These are phyloP conservation scores for Lachancea quebecensis DNA, from an alignment of 805 yeast genomes.

Conservation along the genomic window DNA sequence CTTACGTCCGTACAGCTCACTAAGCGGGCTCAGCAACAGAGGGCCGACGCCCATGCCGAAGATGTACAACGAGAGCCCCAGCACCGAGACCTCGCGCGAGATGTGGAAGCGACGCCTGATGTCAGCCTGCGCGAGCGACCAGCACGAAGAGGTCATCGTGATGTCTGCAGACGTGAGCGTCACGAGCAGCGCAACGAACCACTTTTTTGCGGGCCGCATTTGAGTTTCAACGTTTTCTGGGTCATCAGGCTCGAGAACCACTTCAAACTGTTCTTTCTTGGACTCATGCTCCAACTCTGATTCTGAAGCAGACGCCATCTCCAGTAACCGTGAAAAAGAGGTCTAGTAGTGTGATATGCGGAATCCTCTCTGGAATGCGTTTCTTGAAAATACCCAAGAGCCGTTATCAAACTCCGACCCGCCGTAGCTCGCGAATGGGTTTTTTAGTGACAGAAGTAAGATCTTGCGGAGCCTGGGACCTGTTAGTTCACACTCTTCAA, in stretches of 20 bases:
- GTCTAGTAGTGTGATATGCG: too few relatives aligned
- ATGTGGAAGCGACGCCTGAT: conserved; percentile 42
- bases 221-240: conserved; percentile 29
- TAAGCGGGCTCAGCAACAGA: conserved; percentile 56
- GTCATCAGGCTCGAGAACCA: conserved; percentile 22
- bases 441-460: too few relatives aligned
- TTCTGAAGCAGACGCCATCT: background rate
- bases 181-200: conserved; percentile 47
- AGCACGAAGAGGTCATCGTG: conserved; percentile 64
- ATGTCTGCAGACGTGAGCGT: conserved; percentile 53
- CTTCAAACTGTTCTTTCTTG: conserved; percentile 24
- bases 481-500: too few relatives aligned
- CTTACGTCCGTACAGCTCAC: conserved; percentile 60
- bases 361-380: too few relatives aligned
- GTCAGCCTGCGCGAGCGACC: conserved; percentile 53
- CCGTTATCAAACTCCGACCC: too few relatives aligned
- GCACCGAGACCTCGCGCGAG: conserved; percentile 47
- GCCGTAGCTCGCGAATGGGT: too few relatives aligned
- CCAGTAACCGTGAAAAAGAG: background rate
- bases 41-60: conserved; percentile 68
- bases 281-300: background rate
- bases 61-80: conserved; percentile 59
- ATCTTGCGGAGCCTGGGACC: too few relatives aligned
- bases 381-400: too few relatives aligned
- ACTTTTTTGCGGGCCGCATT: conserved; percentile 44